phyloP scores from a whole-genome alignment of 208 protist genomes.

The Wallacemonas collosoma region DNA sequence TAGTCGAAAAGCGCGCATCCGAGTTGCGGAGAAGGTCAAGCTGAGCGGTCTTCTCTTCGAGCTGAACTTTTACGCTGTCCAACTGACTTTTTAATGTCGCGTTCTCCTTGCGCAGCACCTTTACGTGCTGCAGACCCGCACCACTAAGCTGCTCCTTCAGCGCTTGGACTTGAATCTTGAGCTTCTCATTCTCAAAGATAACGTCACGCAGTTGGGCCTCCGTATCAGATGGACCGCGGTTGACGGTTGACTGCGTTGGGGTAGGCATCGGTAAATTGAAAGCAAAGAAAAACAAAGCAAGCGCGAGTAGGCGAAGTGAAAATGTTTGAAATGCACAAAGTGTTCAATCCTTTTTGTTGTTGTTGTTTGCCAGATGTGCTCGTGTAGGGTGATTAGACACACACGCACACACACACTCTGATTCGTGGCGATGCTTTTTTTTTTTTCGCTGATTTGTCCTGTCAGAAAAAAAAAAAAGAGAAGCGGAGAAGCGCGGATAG shows the following conservation, averaged over 20 bases:
- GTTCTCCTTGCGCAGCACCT: conserved; percentile 26
- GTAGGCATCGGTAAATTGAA: conserved; percentile 28
- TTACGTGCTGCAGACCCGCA: conserved; percentile 28
- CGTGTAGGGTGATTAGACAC: too few species aligned
- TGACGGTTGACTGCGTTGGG: conserved; percentile 38
- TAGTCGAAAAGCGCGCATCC: conserved; percentile 46
- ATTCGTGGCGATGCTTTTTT: too few species aligned
- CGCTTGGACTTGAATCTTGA: conserved; percentile 44
- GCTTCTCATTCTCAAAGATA: conserved; percentile 63
- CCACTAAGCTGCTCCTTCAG: conserved; percentile 25
- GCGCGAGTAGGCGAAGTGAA: neutral
- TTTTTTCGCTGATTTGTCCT: too few species aligned
- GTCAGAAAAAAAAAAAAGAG: neutral
- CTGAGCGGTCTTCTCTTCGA: conserved; percentile 52
- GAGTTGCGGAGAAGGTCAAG: conserved; percentile 34
- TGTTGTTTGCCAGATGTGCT: too few species aligned
- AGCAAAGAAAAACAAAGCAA: neutral
- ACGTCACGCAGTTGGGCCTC: conserved; percentile 34
- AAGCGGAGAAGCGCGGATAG: neutral
- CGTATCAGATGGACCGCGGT: conserved; percentile 23
- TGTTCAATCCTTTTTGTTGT: neutral
- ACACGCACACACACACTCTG: too few species aligned
- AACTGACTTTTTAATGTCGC: conserved; percentile 29
- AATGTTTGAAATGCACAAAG: neutral
- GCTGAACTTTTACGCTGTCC: conserved; percentile 28